Evolutionary conservation across 1,284 basidiomycete genomes (phyloP).

Genomic region (Tetrapyrgos nigripes): DNA sequence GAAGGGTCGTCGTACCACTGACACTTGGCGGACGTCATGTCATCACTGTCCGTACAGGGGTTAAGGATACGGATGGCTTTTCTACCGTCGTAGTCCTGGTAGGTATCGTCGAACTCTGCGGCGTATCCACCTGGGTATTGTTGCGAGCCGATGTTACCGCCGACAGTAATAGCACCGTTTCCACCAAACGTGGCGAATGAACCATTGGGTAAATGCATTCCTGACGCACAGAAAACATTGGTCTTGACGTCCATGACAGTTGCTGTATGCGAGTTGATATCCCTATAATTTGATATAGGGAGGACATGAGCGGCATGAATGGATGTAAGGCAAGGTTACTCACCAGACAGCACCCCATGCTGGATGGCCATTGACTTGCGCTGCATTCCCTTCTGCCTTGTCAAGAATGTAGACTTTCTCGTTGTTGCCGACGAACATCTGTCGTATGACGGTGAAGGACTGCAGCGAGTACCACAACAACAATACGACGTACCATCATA

Average conservation of each 20-base stretch:
- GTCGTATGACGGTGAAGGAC: conserved; percentile 26
- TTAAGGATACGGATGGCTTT: conserved; percentile 77
- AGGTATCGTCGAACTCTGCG: conserved; percentile 58
- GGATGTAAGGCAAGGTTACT: conserved; percentile 42
- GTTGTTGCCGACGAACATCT: conserved; percentile 60
- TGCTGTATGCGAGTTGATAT: conserved; percentile 56
- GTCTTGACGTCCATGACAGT: conserved; percentile 77
- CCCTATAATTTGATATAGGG: conserved; percentile 40
- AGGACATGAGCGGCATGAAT: background rate
- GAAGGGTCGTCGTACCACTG: conserved; percentile 81
- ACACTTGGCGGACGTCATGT: conserved; percentile 57
- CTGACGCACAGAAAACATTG: conserved; percentile 86
- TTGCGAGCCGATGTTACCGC: conserved; percentile 68
- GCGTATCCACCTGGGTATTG: conserved; percentile 25
- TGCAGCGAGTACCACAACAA: conserved; percentile 12
- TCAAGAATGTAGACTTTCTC: conserved; percentile 64
- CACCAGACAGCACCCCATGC: conserved; percentile 60
- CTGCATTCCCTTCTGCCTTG: conserved; percentile 68
- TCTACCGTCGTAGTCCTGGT: conserved; percentile 71
- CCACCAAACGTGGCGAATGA: conserved; percentile 72
- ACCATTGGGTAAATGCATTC: conserved; percentile 72
- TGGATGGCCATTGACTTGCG: conserved; percentile 59
- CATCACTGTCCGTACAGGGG: conserved; percentile 67
- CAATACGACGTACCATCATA: conserved; percentile 32
- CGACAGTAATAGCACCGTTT: conserved; percentile 79